Base-by-base conservation (phyloP, 1,284 basidiomycete genomes). In the Ustilago vetiveriae region DNA sequence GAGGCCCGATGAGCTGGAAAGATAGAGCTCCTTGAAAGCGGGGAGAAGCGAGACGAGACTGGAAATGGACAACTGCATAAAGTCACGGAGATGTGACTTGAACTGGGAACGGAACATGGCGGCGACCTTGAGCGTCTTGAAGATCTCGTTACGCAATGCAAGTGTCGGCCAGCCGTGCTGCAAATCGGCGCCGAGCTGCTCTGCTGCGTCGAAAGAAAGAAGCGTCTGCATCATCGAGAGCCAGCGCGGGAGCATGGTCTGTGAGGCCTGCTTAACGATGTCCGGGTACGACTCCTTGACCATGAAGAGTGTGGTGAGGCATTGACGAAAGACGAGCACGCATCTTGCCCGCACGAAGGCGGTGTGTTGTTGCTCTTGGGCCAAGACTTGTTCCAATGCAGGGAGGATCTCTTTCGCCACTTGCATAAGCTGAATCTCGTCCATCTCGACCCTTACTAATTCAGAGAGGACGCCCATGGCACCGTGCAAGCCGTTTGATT, bases 261-360 rank as follows among this genome's bases (percentile, higher is more conserved):
- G 88, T 13, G 88, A 88, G 0, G 93, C 92, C 74, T 91, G 89
- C 76, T 91, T 90, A 39, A 92, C 91, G 0, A 91, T 88, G 44
- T 90, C 88, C 0, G 93, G 92, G 74, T 94, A 90, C 72, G 92
- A 89, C 38, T 94, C 92, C 80, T 92, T 93, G 58, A 98, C 92
- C 89, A 94, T 98, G 83, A 90, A 93, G 17, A 98, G 85, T 9
- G 92, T 90, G 50, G 89, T 88, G 13, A 97, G 86, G 77, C 93
- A 92, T 84, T 98, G 92, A 26, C 90, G 86, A 84, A 97, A 97
- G 32, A 97, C 92, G 11, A 89, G 87, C 11, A 98, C 85, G 2
- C 92, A 90, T 40, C 92, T 88, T 0, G 94, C 88, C 33, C 94
- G 63, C 6, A 75, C 56, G 32, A 63, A 52, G 3, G 73, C 44